phyloP scores from a whole-genome alignment of 257 asterid genomes.

The Nicotiana sylvestris region DNA sequence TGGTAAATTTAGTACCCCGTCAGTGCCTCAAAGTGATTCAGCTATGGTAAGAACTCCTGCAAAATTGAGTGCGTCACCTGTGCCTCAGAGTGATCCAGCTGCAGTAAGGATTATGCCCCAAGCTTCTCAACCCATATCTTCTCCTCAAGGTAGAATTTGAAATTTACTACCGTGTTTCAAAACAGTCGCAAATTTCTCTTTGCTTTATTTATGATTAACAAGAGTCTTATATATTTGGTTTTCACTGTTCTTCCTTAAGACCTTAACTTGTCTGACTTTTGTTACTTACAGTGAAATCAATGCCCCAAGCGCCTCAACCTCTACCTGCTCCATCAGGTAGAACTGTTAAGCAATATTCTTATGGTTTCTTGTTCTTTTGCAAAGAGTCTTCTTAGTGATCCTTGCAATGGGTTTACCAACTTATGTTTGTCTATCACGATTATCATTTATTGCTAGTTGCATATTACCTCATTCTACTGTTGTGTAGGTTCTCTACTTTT shows the following conservation, averaged over 20 bases:
- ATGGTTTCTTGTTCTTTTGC: neutral
- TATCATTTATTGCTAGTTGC: neutral
- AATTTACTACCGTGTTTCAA: neutral
- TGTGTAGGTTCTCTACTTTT: slow-evolving; percentile 3
- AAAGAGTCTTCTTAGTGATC: neutral
- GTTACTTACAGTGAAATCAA: slow-evolving; percentile 34
- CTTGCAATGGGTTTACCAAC: neutral
- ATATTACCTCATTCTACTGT: neutral
- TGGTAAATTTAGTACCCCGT: slow-evolving; percentile 36
- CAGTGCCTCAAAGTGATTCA: slow-evolving; percentile 43
- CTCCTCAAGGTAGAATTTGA: slow-evolving; percentile 14
- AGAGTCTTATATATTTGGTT: slow-evolving; percentile 5
- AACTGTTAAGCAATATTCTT: slow-evolving; percentile 9
- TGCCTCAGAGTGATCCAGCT: slow-evolving; percentile 48
- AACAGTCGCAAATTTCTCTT: neutral
- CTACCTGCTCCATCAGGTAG: slow-evolving; percentile 57
- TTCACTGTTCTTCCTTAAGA: neutral
- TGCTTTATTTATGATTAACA: slow-evolving; percentile 16
- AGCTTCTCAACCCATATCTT: slow-evolving; percentile 41
- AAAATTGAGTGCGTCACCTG: slow-evolving; percentile 26
- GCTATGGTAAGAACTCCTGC: slow-evolving; percentile 29
- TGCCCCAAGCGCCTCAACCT: slow-evolving; percentile 51
- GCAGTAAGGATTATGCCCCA: slow-evolving; percentile 44
- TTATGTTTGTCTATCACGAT: neutral
- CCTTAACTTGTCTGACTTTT: neutral